phyloP scores from a whole-genome alignment of 257 asterid genomes.

The Mentha longifolia region DNA sequence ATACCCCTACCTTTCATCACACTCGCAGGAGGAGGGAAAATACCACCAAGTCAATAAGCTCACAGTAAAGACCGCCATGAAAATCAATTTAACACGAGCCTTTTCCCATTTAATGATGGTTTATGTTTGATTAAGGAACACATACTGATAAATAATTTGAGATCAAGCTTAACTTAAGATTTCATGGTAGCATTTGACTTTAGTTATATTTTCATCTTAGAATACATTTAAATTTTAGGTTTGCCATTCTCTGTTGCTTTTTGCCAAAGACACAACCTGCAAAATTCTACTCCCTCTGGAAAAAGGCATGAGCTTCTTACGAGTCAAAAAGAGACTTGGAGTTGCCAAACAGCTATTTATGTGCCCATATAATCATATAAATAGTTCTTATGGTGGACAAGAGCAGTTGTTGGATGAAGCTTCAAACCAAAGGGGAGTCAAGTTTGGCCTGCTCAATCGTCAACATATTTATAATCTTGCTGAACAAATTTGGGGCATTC shows the following conservation, averaged over 20 bases:
- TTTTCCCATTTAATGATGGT: background rate
- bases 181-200: background rate
- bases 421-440: too few relatives aligned
- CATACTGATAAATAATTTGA: background rate
- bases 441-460: too few relatives aligned
- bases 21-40: too few relatives aligned
- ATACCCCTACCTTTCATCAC: background rate
- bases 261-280: background rate
- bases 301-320: background rate
- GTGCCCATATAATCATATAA: too few relatives aligned
- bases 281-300: background rate
- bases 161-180: slow-evolving; percentile 4
- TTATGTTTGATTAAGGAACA: background rate
- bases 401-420: too few relatives aligned
- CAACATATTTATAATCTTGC: too few relatives aligned
- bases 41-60: background rate
- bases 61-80: background rate
- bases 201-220: background rate
- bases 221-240: background rate
- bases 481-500: too few relatives aligned
- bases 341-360: too few relatives aligned
- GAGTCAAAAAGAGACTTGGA: background rate
- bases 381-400: background rate
- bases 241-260: background rate
- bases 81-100: background rate